Evolutionary conservation across 805 yeast species (phyloP).

Genomic region (Yarrowia porcina): DNA sequence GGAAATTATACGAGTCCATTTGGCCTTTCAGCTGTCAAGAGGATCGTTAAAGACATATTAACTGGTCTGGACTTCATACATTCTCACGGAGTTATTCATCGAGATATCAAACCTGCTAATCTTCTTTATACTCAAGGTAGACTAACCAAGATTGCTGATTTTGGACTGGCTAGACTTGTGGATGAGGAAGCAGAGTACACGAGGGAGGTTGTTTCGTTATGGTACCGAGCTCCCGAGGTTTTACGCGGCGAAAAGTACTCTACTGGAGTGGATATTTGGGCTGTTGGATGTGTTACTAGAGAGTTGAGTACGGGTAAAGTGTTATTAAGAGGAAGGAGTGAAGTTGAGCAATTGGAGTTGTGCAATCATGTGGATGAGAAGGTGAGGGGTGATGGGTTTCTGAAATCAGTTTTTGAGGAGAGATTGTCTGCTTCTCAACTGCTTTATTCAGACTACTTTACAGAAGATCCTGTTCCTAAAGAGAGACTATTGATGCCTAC

Average conservation of each 20-base stretch:
- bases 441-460: neutral
- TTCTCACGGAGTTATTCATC: constrained; percentile 68
- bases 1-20: constrained; percentile 37
- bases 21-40: neutral
- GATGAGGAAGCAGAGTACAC: constrained; percentile 28
- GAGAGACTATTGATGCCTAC: constrained; percentile 20
- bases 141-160: constrained; percentile 85
- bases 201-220: constrained; percentile 5
- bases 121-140: constrained; percentile 67
- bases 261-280: neutral
- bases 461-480: neutral
- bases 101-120: constrained; percentile 94
- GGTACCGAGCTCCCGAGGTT: constrained; percentile 17
- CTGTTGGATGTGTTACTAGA: neutral
- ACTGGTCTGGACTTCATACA: constrained; percentile 66
- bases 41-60: constrained; percentile 40
- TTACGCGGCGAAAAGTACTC: neutral
- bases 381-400: neutral
- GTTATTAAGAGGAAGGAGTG: neutral
- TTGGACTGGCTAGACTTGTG: constrained; percentile 87
- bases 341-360: constrained; percentile 2
- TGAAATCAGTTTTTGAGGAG: neutral
- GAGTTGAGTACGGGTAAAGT: neutral
- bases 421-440: neutral
- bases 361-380: neutral